These are phyloP conservation scores for Epichloe aotearoae DNA, from an alignment of 2,329 filamentous ascomycete genomes.

Conservation along the genomic window DNA sequence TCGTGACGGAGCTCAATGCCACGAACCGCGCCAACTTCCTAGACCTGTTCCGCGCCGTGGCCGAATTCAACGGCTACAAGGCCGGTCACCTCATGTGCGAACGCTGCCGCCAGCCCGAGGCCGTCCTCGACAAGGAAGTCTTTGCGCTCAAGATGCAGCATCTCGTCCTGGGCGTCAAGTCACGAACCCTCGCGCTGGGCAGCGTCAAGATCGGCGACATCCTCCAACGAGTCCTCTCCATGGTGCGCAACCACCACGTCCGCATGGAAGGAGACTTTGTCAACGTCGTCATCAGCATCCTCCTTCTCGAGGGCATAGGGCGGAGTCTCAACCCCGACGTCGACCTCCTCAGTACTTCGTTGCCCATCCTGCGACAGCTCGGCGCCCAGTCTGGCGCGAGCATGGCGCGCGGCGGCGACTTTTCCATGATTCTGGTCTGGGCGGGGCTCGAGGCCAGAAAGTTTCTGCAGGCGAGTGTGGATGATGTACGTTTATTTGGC, in stretches of 20 bases:
- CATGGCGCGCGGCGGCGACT: conserved; percentile 60
- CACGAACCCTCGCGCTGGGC: conserved; percentile 76
- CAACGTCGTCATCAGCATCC: conserved; percentile 91
- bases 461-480: conserved; percentile 80
- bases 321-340: conserved; percentile 73
- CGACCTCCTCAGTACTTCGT: conserved; percentile 71
- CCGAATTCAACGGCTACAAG: conserved; percentile 93
- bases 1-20: conserved; percentile 86
- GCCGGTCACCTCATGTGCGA: conserved; percentile 94
- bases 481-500: conserved; percentile 51
- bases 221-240: conserved; percentile 73
- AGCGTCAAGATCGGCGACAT: conserved; percentile 96
- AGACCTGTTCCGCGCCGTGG: conserved; percentile 88
- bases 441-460: conserved; percentile 76
- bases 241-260: conserved; percentile 89
- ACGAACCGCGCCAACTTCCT: conserved; percentile 83
- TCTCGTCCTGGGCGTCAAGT: conserved; percentile 82
- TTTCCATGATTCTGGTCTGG: conserved; percentile 84
- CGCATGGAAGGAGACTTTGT: conserved; percentile 94
- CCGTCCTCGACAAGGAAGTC: conserved; percentile 76
- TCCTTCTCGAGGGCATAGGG: conserved; percentile 88
- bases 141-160: conserved; percentile 97
- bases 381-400: conserved; percentile 62
- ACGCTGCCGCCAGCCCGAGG: conserved; percentile 81
- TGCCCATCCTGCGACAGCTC: conserved; percentile 82